These are phyloP conservation scores for Verticillium tricorpus DNA, from an alignment of 2,329 filamentous ascomycete genomes.

Conservation along the genomic window DNA sequence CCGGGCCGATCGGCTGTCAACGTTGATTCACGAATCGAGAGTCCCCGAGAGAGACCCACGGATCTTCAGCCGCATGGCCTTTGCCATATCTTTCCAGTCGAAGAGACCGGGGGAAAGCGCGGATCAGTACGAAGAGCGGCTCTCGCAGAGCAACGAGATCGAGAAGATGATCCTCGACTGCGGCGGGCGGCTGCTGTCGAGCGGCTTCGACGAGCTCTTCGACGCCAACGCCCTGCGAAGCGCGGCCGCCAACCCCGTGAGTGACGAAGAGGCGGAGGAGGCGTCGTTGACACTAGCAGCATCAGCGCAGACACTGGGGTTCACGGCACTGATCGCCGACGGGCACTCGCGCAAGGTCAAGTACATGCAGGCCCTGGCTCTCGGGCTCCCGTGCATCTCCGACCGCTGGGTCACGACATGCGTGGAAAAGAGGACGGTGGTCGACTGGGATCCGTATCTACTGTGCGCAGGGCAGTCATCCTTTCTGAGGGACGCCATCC, in stretches of 20 bases:
- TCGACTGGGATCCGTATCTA: slow-evolving; percentile 78
- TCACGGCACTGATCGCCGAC: slow-evolving; percentile 83
- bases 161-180: slow-evolving; percentile 61
- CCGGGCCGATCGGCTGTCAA: slow-evolving; percentile 4
- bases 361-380: slow-evolving; percentile 89
- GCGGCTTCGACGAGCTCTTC: slow-evolving; percentile 81
- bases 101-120: slow-evolving; percentile 45
- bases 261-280: slow-evolving; percentile 19
- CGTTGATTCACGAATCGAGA: background rate
- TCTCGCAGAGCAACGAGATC: slow-evolving; percentile 40
- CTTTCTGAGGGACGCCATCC: slow-evolving; percentile 70
- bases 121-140: slow-evolving; percentile 39
- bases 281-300: slow-evolving; percentile 47
- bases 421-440: slow-evolving; percentile 51
- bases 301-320: slow-evolving; percentile 55
- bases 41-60: background rate
- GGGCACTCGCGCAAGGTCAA: slow-evolving; percentile 82
- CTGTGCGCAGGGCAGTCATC: slow-evolving; percentile 79
- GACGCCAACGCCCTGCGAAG: slow-evolving; percentile 36
- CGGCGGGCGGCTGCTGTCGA: slow-evolving; percentile 66
- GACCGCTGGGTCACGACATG: slow-evolving; percentile 77
- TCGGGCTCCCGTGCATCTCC: slow-evolving; percentile 82
- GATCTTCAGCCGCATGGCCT: slow-evolving; percentile 75
- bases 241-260: slow-evolving; percentile 22
- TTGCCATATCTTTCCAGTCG: slow-evolving; percentile 71